Conservation (phyloP, 352 stramenopile genomes). For the Globisporangium nunn region DNA sequence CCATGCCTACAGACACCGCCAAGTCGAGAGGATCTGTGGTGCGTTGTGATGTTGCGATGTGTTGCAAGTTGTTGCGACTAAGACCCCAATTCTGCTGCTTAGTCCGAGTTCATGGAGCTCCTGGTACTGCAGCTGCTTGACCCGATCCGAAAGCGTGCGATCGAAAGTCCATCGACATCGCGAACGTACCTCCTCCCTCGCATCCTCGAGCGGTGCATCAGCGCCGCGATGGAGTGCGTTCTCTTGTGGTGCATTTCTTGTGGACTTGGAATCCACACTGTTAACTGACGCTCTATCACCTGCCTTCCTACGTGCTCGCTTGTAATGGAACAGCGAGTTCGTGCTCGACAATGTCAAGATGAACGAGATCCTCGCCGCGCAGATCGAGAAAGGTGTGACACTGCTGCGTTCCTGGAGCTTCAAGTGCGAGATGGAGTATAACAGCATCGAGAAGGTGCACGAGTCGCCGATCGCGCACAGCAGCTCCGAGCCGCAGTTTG, state of each 20-base stretch:
- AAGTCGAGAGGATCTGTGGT: slow-evolving; percentile 13
- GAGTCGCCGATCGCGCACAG: not conserved
- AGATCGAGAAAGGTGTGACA: slow-evolving; percentile 43
- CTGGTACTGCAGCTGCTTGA: slow-evolving; percentile 42
- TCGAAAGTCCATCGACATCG: slow-evolving; percentile 31
- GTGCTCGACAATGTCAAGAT: slow-evolving; percentile 36
- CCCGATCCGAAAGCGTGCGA: slow-evolving; percentile 34
- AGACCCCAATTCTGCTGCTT: not conserved
- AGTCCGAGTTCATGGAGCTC: slow-evolving; percentile 49
- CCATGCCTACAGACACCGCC: slow-evolving; percentile 4
- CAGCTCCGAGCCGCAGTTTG: slow-evolving; percentile 1
- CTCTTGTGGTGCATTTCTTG: not conserved
- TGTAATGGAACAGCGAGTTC: slow-evolving; percentile 21
- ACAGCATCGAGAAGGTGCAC: slow-evolving; percentile 6
- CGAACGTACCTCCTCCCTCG: slow-evolving; percentile 36
- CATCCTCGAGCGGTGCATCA: slow-evolving; percentile 53
- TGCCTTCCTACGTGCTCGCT: not conserved
- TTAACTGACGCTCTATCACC: too few relatives aligned
- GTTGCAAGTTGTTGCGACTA: not conserved
- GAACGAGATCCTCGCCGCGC: slow-evolving; percentile 29
- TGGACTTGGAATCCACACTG: too few relatives aligned
- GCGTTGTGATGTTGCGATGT: not conserved
- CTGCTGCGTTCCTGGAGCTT: slow-evolving; percentile 41
- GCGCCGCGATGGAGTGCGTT: slow-evolving; percentile 44
- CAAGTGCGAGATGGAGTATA: slow-evolving; percentile 46